Evolutionary conservation across 2,329 filamentous ascomycete species (phyloP).

Genomic region (Talaromyces piceae): DNA sequence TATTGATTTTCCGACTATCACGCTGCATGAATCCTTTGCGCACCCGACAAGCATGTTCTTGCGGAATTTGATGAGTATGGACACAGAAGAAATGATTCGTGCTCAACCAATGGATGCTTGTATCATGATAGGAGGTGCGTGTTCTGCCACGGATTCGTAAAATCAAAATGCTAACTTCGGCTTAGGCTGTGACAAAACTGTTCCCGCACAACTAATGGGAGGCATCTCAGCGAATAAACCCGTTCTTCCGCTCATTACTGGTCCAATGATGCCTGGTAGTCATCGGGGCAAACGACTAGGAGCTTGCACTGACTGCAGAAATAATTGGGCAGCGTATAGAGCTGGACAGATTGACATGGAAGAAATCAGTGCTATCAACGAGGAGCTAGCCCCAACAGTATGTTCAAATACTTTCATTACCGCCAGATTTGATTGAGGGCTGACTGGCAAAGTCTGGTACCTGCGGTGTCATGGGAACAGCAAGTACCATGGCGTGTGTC

Average conservation of each 20-base stretch:
- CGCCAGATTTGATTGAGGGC: background rate
- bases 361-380: conserved; percentile 62
- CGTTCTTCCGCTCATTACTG: conserved; percentile 60
- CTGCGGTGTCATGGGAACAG: conserved; percentile 53
- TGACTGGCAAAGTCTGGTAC: conserved; percentile 34
- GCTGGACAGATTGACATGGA: conserved; percentile 62
- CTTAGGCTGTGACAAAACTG: conserved; percentile 65
- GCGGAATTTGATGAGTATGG: conserved; percentile 70
- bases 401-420: conserved; percentile 14
- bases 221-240: conserved; percentile 68
- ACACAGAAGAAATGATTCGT: conserved; percentile 69
- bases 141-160: conserved; percentile 13
- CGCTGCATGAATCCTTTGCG: conserved; percentile 61
- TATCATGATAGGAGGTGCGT: conserved; percentile 56
- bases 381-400: conserved; percentile 64
- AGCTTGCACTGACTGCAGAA: conserved; percentile 67
- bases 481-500: conserved; percentile 51
- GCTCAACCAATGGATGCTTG: conserved; percentile 64
- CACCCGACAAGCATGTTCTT: conserved; percentile 68
- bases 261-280: conserved; percentile 68
- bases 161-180: background rate
- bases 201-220: conserved; percentile 68
- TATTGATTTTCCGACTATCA: conserved; percentile 68
- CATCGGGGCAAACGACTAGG: conserved; percentile 58
- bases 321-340: conserved; percentile 63